These are phyloP conservation scores for Diaporthe vaccinii DNA, from an alignment of 2,329 filamentous ascomycete genomes.

Conservation along the genomic window DNA sequence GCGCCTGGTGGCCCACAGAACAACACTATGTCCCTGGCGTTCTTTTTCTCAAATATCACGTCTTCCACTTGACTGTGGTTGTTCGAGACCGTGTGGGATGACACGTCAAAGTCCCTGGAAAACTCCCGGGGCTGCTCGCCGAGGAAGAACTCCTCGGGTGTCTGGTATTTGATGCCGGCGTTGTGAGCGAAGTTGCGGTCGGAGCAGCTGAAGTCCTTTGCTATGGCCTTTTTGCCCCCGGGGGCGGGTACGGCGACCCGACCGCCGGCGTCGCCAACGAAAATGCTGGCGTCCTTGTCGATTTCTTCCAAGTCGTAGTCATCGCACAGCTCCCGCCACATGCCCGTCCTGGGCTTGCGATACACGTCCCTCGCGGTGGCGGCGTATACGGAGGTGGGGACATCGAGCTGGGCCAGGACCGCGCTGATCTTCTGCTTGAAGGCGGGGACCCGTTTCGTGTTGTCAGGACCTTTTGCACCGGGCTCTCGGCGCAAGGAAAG, in stretches of 20 bases:
- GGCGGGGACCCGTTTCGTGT: constrained; percentile 74
- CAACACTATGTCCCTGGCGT: constrained; percentile 80
- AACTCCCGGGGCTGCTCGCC: constrained; percentile 76
- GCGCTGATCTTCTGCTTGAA: constrained; percentile 86
- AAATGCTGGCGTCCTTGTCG: constrained; percentile 81
- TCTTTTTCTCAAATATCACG: constrained; percentile 70
- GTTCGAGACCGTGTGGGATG: constrained; percentile 64
- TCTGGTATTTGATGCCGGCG: constrained; percentile 82
- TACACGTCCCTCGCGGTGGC: constrained; percentile 86
- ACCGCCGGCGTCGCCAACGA: constrained; percentile 89
- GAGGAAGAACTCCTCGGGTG: constrained; percentile 94
- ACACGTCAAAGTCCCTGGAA: constrained; percentile 78
- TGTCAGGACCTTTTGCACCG: constrained; percentile 75
- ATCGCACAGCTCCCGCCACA: constrained; percentile 79
- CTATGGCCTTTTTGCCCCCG: constrained; percentile 46
- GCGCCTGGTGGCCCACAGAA: constrained; percentile 91
- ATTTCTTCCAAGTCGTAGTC: constrained; percentile 74
- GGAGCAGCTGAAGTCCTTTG: constrained; percentile 75
- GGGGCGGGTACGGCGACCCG: constrained; percentile 58
- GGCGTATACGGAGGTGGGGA: constrained; percentile 87
- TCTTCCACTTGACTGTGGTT: constrained; percentile 44
- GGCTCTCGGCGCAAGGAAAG: constrained; percentile 80
- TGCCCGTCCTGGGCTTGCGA: constrained; percentile 88
- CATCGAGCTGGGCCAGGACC: constrained; percentile 77
- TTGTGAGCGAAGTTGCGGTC: constrained; percentile 89